A percentile compares a stretch with the other conserved stretches of the same genome.
phyloP scores from a whole-genome alignment of 225 moss, liverwort and hornwort species.

The Anthoceros angustus region DNA sequence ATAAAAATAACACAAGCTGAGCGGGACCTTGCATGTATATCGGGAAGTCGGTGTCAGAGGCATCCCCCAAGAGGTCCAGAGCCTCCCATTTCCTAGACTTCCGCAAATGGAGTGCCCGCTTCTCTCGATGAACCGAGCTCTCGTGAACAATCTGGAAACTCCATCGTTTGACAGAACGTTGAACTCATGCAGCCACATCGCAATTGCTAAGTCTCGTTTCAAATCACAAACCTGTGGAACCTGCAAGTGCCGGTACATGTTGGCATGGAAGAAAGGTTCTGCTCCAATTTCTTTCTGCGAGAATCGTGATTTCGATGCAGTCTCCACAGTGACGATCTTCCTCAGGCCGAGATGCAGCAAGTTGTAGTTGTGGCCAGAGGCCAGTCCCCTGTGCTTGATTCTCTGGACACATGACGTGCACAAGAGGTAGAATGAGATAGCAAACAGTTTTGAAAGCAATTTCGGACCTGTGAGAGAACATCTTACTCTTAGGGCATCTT shows the following conservation, averaged over 20 bases:
- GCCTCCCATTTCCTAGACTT: conserved; percentile 28
- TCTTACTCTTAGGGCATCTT: conserved; percentile 46
- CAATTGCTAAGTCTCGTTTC: not conserved
- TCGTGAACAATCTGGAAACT: conserved; percentile 34
- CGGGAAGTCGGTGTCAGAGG: conserved; percentile 32
- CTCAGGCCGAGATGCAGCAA: conserved; percentile 50
- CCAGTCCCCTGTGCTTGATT: conserved; percentile 23
- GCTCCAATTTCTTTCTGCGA: conserved; percentile 28
- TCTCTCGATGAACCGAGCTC: conserved; percentile 52
- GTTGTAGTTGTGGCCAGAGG: conserved; percentile 74
- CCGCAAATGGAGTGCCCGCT: conserved; percentile 30
- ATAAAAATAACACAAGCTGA: not conserved
- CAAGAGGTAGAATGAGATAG: not conserved
- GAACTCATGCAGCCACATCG: not conserved
- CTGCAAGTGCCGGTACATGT: conserved; percentile 53
- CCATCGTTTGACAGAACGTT: not conserved
- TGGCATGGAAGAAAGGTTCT: conserved; percentile 63
- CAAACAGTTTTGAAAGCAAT: not conserved
- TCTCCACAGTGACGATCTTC: conserved; percentile 43
- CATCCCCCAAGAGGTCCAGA: conserved; percentile 48
- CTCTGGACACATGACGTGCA: conserved; percentile 20
- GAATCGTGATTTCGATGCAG: conserved; percentile 52
- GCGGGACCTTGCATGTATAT: conserved; percentile 61
- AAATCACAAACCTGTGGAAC: conserved; percentile 7
- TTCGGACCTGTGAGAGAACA: not conserved